Evolutionary conservation across 306 rosid genomes (phyloP).

Genomic region (Argentina anserina): DNA sequence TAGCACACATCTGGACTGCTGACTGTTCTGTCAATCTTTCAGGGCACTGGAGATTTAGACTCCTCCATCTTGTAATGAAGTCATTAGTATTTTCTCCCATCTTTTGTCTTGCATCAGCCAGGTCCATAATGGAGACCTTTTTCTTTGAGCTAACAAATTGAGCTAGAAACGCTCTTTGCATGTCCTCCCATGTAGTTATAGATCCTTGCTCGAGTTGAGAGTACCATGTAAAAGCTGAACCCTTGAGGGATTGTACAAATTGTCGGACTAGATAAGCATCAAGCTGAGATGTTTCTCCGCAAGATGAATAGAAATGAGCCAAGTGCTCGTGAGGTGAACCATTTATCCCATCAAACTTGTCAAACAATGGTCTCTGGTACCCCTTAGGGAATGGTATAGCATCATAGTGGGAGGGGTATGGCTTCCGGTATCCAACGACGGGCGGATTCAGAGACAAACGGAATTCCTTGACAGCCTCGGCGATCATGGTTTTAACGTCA

Average conservation of each 20-base stretch:
- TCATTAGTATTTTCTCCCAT: not conserved
- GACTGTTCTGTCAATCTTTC: not conserved
- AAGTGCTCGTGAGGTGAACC: not conserved
- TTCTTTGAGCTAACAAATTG: not conserved
- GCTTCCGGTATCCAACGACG: not conserved
- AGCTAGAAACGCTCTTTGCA: not conserved
- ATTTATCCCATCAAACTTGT: not conserved
- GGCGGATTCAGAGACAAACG: not conserved
- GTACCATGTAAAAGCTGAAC: not conserved
- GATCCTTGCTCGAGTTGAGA: not conserved
- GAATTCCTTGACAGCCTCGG: no score
- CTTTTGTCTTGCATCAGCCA: not conserved
- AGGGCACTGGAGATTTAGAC: not conserved
- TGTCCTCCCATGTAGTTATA: not conserved
- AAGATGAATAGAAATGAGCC: not conserved
- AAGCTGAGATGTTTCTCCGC: not conserved
- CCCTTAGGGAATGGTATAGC: not conserved
- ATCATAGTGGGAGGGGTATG: not conserved
- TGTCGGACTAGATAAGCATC: not conserved
- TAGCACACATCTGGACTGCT: not conserved
- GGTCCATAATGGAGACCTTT: not conserved
- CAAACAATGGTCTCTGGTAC: not conserved
- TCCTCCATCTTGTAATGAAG: not conserved
- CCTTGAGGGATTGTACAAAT: not conserved
- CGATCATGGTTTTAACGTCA: no score